Evolutionary conservation across 208 protist species (phyloP).

Genomic region (Trypanosoma rangeli): DNA sequence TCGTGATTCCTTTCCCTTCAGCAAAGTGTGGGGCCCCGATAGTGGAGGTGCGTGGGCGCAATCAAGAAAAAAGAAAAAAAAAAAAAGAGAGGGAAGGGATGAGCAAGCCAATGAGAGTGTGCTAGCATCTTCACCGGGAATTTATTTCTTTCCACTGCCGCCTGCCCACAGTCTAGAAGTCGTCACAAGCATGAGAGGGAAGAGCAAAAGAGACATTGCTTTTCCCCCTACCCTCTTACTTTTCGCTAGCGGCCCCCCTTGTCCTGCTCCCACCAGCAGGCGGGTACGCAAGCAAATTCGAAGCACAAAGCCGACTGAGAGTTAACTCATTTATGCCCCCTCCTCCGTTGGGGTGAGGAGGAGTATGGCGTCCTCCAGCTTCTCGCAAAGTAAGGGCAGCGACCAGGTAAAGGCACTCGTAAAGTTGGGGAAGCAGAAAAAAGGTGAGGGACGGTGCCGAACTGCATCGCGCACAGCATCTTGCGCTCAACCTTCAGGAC

Average conservation of each 20-base stretch:
- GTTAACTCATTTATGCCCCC: background rate
- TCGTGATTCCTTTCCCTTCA: slow-evolving; percentile 7
- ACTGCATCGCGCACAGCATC: slow-evolving; percentile 90
- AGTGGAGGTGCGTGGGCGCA: background rate
- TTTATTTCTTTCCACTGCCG: background rate
- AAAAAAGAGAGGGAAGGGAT: background rate
- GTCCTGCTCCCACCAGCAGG: background rate
- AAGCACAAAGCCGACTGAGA: background rate
- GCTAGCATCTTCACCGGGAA: background rate
- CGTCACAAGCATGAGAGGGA: background rate
- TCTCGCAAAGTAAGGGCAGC: slow-evolving; percentile 92
- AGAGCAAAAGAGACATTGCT: background rate
- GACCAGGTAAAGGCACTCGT: slow-evolving; percentile 95
- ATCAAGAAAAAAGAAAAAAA: background rate
- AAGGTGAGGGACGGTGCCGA: slow-evolving; percentile 81
- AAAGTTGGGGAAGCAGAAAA: slow-evolving; percentile 94
- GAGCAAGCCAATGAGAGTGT: background rate
- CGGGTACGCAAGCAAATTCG: background rate
- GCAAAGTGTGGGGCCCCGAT: background rate
- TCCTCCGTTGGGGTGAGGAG: background rate
- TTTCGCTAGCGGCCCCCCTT: too few relatives aligned
- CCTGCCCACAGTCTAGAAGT: background rate
- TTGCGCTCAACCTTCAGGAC: slow-evolving; percentile 90
- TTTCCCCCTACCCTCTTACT: background rate
- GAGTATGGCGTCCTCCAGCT: slow-evolving; percentile 66